Percentiles rank a stretch among this genome's conserved stretches.
Conservation (phyloP, 1,284 basidiomycete species). For the Wolfiporia cocos region DNA sequence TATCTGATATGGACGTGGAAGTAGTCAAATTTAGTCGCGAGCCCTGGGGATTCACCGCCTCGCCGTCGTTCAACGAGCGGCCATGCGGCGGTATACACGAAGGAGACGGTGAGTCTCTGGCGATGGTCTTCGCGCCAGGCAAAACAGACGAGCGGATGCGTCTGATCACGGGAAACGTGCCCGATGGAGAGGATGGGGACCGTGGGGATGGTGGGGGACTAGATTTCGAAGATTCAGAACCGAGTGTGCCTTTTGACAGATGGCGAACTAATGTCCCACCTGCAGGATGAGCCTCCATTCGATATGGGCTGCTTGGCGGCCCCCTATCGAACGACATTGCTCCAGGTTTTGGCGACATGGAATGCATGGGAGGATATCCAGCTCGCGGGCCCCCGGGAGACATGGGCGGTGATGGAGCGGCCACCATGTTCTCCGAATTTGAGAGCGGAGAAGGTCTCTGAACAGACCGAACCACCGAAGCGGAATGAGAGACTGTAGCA, state of each 20-base stretch:
- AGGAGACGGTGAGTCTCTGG: slow-evolving; percentile 8
- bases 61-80: not conserved
- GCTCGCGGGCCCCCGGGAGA: slow-evolving; percentile 10
- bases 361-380: slow-evolving; percentile 1
- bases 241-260: slow-evolving; percentile 4
- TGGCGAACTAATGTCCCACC: slow-evolving; percentile 4
- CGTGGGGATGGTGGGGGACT: slow-evolving; percentile 17
- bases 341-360: not conserved
- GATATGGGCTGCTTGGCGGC: not conserved
- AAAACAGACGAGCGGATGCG: slow-evolving; percentile 22
- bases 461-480: slow-evolving; percentile 14
- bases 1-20: not conserved
- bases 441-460: slow-evolving; percentile 49
- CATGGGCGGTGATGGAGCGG: slow-evolving; percentile 18
- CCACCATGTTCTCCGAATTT: slow-evolving; percentile 33
- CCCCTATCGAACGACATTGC: not conserved
- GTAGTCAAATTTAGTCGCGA: not conserved
- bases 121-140: slow-evolving; percentile 12
- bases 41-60: not conserved
- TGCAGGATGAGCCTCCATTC: not conserved
- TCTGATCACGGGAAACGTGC: slow-evolving; percentile 14
- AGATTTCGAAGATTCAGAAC: slow-evolving; percentile 5
- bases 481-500: slow-evolving; percentile 18
- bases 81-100: slow-evolving; percentile 3
- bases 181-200: slow-evolving; percentile 9